phyloP scores from a whole-genome alignment of 2,329 filamentous ascomycete species.

The Sporothrix luriei region DNA sequence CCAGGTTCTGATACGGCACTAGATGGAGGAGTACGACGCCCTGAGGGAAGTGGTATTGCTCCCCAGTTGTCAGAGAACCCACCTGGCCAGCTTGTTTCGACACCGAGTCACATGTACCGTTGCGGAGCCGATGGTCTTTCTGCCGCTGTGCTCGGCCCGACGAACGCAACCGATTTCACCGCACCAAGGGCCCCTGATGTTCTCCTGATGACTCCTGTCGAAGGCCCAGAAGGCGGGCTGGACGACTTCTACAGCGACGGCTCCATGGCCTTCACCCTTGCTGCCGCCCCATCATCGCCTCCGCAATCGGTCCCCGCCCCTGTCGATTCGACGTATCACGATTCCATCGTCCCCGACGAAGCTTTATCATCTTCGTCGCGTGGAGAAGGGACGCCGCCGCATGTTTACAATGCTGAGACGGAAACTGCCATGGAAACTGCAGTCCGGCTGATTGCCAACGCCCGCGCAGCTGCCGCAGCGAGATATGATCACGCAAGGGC shows the following conservation, averaged over 20 bases:
- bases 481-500: background rate
- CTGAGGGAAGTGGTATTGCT: background rate
- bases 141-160: background rate
- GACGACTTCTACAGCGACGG: background rate
- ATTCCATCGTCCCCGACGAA: background rate
- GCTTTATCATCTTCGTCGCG: background rate
- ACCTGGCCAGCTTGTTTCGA: background rate
- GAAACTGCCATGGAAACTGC: background rate
- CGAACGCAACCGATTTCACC: background rate
- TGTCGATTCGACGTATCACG: background rate
- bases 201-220: slow-evolving; percentile 2
- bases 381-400: background rate
- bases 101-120: background rate
- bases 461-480: background rate
- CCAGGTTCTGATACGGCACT: background rate
- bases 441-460: background rate
- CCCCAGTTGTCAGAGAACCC: background rate
- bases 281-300: background rate
- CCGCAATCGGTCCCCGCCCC: background rate
- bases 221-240: background rate
- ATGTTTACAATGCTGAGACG: background rate
- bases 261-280: background rate
- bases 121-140: background rate
- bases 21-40: background rate
- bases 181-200: background rate